Evolutionary conservation across 2,329 filamentous ascomycete species (phyloP), one percentile per base, ranked within the genome.

Genomic region (Colletotrichum aenigma): DNA sequence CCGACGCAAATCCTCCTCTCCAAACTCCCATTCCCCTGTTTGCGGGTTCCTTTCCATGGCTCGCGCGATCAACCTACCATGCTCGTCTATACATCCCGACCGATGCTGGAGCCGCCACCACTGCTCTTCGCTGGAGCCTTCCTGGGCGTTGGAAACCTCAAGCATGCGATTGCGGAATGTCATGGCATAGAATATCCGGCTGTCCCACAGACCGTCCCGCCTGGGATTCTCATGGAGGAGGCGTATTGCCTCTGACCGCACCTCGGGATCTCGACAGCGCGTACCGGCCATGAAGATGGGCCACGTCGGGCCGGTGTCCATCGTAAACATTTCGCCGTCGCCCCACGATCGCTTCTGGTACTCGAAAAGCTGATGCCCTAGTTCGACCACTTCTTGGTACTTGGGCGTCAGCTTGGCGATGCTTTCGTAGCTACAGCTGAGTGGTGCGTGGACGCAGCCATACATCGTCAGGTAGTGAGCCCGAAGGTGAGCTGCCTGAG

Each of bases 121-220:
- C 62, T 81, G 80, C 58, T 79, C 78, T 18, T 77, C 62, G 1
- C 66, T 24, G 7, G 43, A 75, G 2, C 80, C 79, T 64, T 80
- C 78, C 10, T 36, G 61, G 30, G 74, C 71, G 48, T 80, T 80
- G 36, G 76, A 78, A 4, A 38, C 24, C 75, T 81, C 80, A 21
- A 80, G 26, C 3, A 43, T 60, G 3, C 76, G 71, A 60, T 79
- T 78, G 18, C 70, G 60, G 3, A 75, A 66, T 32, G 58, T 77
- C 56, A 81, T 61, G 2, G 79, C 78, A 18, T 74, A 70, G 21
- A 80, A 69, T 15, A 77, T 71, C 18, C 78, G 77, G 30, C 74
- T 80, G 55, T 81, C 80, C 79, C 80, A 81, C 34, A 82, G 79
- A 1, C 79, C 80, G 73, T 82, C 81, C n/a, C 78, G 76, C n/a